Evolutionary conservation across 2,329 filamentous ascomycete genomes (phyloP), one percentile per base, ranked within the genome.

Genomic region (Scytalidium sp.): DNA sequence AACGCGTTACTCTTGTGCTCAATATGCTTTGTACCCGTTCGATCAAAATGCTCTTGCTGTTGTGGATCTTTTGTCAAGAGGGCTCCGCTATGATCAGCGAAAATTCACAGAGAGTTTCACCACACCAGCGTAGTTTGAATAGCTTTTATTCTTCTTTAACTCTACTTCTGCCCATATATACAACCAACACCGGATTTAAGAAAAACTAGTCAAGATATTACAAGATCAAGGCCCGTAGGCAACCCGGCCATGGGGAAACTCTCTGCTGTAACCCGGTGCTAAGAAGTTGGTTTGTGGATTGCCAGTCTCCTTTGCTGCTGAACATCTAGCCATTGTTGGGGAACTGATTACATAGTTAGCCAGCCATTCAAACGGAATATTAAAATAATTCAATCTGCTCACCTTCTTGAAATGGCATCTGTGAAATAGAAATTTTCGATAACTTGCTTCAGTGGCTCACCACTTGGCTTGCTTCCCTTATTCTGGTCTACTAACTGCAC

Each of bases 341-440:
- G 92, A 97, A 76, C 92, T 96, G 54, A 29, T 40, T 10, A 9
- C 29, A 51, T 47, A 45, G 27, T 25, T 47, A 21, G 41, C 15
- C 10, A 43, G 25, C 11, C 45, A 13, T 13, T 27, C 25, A 27
- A 27, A 27, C 25, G 25, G 13, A 27, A 27, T 13, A 11, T 53
- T 50, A 56, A 43, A 48, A 15, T 13, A 8, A 42, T 5, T 36
- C 32, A n/a, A n/a, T n/a, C 27, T 6, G 75, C 84, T 70, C 76
- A 94, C 90, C 90, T 97, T 81, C 94, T 86, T 36, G 92, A 96
- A 70, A 99, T 97, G 51, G 87, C 84, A 73, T 99, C 93, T 70
- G 94, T 99, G 73, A 97, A 96, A 76, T 92, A 99, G 72, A 99
- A 99, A 77, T 99, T 90, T 64, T 96, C 85, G 61, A 99, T 90